phyloP scores from a whole-genome alignment of 2,329 filamentous ascomycete genomes.

The Diplocarpon rosae region DNA sequence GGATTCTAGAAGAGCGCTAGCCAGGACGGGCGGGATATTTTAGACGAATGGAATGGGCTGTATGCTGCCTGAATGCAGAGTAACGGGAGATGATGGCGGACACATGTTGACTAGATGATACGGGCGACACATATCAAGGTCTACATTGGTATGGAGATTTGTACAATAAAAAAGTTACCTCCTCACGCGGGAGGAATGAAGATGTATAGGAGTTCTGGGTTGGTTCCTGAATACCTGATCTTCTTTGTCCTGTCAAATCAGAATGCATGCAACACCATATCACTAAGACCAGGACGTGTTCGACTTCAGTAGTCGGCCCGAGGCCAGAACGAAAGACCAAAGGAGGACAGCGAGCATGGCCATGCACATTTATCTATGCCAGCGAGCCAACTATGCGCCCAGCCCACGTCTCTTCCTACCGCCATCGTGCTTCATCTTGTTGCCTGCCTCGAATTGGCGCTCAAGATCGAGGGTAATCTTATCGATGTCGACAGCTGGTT shows the following conservation, averaged over 20 bases:
- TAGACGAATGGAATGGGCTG: not conserved
- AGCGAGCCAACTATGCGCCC: constrained; percentile 21
- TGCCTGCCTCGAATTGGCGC: constrained; percentile 28
- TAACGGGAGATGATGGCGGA: not conserved
- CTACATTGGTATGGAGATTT: not conserved
- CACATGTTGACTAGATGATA: not conserved
- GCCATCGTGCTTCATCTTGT: constrained; percentile 29
- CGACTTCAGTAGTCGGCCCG: no score
- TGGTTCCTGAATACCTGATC: not conserved
- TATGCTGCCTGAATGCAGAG: not conserved
- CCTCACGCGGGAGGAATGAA: not conserved
- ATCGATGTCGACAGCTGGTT: constrained; percentile 13
- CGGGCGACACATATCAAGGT: not conserved
- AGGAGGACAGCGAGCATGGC: no score
- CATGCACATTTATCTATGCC: not conserved
- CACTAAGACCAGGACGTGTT: not conserved
- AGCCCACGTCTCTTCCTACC: constrained; percentile 28
- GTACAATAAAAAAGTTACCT: constrained; percentile 7
- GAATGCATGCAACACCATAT: not conserved
- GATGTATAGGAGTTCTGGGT: not conserved
- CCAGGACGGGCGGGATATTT: not conserved
- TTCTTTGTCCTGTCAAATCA: not conserved
- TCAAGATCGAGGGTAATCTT: constrained; percentile 28
- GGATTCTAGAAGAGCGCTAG: constrained; percentile 9
- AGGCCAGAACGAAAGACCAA: no score